These are phyloP conservation scores for Setaria italica DNA, from an alignment of 202 grass and related monocot species.

Conservation along the genomic window DNA sequence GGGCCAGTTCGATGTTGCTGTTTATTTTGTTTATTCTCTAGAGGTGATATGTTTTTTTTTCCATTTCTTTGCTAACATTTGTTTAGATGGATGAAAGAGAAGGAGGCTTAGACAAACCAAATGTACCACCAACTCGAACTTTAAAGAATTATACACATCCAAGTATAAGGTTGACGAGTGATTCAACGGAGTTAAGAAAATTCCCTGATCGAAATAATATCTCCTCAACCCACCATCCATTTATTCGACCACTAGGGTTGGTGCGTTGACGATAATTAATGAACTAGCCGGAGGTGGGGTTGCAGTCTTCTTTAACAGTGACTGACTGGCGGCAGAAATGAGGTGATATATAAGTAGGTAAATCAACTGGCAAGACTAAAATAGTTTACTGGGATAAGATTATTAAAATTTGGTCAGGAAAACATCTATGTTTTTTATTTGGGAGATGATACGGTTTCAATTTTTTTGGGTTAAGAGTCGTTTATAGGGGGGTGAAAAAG, in stretches of 20 bases:
- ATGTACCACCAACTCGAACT: not conserved
- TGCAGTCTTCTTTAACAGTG: not conserved
- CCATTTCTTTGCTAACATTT: too few species aligned
- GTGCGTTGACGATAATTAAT: not conserved
- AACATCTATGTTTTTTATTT: not conserved
- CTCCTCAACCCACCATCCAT: not conserved
- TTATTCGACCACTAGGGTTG: not conserved
- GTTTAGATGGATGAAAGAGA: not conserved
- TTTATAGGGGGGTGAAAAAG: not conserved
- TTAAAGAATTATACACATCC: not conserved
- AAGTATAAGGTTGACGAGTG: not conserved
- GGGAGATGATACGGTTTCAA: not conserved
- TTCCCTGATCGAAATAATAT: not conserved
- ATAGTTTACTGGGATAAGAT: not conserved
- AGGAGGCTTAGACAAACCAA: not conserved
- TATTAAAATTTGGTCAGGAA: not conserved
- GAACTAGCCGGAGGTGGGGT: not conserved
- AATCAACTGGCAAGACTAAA: not conserved
- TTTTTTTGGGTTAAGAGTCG: not conserved
- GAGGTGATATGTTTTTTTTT: too few species aligned
- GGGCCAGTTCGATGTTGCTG: too few species aligned
- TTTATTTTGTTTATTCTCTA: too few species aligned
- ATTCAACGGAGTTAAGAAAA: not conserved
- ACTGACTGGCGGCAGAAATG: not conserved
- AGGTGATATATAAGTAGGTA: not conserved